Conservation (phyloP, 805 yeast species). For the Saccharomycopsis fibuligera region DNA sequence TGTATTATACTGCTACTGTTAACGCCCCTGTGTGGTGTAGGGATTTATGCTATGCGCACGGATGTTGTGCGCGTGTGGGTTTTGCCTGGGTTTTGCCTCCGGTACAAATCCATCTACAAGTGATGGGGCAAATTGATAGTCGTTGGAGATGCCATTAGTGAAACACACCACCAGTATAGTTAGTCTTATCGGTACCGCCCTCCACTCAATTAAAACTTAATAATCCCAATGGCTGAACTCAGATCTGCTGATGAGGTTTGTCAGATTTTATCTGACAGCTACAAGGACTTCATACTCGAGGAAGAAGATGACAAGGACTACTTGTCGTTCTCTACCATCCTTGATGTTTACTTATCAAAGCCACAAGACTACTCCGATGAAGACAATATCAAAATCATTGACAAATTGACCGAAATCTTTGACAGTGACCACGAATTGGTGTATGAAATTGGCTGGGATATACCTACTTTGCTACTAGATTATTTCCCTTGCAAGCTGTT, state of each 20-base stretch:
- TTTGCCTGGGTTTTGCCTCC: no score
- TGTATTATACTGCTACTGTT: no score
- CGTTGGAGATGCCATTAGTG: no score
- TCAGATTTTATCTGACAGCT: constrained; percentile 11
- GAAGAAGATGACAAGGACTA: constrained; percentile 42
- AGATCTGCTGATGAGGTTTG: constrained; percentile 11
- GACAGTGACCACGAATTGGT: constrained; percentile 42
- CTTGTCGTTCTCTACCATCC: constrained; percentile 62
- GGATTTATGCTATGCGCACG: no score
- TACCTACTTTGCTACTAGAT: constrained; percentile 61
- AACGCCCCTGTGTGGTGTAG: no score
- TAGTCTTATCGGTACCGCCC: no score
- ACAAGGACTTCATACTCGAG: constrained; percentile 14
- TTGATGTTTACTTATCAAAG: constrained; percentile 55
- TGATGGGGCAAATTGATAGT: no score
- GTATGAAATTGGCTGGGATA: constrained; percentile 82
- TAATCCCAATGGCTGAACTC: no score
- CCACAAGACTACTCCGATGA: constrained; percentile 35
- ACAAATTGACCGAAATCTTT: constrained; percentile 39
- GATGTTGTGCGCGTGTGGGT: no score
- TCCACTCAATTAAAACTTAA: no score
- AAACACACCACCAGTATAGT: no score
- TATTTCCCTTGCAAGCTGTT: constrained; percentile 39
- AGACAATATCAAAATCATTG: constrained; percentile 50
- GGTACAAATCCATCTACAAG: no score